Evolutionary conservation across 768 basidiomycete species (phyloP), one percentile per base, ranked within the genome.

Genomic region (Amanita subjunquillea): DNA sequence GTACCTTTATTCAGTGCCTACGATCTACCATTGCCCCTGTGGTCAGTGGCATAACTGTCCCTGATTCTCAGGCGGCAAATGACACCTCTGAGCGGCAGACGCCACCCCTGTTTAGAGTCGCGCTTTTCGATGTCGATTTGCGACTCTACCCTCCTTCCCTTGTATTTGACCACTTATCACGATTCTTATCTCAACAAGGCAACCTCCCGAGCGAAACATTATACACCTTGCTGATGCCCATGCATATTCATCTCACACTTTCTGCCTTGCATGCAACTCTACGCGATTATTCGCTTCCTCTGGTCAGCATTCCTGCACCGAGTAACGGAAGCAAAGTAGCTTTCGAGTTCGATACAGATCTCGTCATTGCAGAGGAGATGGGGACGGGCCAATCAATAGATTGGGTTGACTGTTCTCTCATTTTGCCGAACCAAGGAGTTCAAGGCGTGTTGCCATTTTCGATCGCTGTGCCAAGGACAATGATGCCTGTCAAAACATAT

Each of bases 401-500:
- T 55, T 88, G 86, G 82, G 69, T 91, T 20, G 64, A 80, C 13
- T 88, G 83, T 58, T 70, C 74, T 3, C 73, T 96, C 55, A 68
- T 86, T 46, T 75, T 77, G n/a, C 63, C 69, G 3, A 69, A 78
- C 50, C 74, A 77, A 27, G 80, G 79, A 29, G 63, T 75, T 32
- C 69, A 70, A 27, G 78, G 75, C 5, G 72, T 77, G 27, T 65
- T 69, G 1, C 72, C 77, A 4, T 75, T 93, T 44, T 71, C 70
- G 23, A 66, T 93, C 38, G 56, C 67, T 39, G 74, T 95, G 32
- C 91, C 92, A 2, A 96, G 94, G 66, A 94, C 92, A 0, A 85
- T 91, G 53, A 95, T 93, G 88, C 87, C 94, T 0, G 87, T 94
- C 59, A 98, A 98, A 68, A 89, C 85, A 6, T 96, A 94, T 60